Conservation (phyloP, 75 land plant genomes). For the Larix kaempferi region DNA sequence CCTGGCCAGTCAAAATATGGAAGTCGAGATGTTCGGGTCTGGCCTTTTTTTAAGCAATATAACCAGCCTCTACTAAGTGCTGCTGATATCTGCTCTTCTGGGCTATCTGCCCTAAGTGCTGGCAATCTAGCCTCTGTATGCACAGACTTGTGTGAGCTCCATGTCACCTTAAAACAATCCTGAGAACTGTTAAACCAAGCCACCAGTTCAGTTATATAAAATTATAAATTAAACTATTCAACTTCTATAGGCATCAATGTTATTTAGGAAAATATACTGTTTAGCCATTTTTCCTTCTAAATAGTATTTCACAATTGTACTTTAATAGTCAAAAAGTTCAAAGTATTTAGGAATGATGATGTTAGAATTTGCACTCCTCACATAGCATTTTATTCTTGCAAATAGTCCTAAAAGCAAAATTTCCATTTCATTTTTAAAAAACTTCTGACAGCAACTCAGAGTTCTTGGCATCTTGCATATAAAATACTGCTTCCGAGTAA, state of each 20-base stretch:
- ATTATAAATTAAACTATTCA: background rate
- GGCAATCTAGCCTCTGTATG: constrained; percentile 46
- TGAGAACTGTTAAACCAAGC: constrained; percentile 59
- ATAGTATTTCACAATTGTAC: background rate
- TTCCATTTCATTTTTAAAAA: background rate
- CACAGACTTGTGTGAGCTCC: constrained; percentile 90
- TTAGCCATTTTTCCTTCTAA: background rate
- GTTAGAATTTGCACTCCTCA: background rate
- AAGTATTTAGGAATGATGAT: no score
- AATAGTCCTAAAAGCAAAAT: background rate
- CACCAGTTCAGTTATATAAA: background rate
- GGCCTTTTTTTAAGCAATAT: constrained; percentile 85
- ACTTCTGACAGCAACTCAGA: no score
- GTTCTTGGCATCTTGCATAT: no score
- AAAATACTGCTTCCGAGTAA: no score
- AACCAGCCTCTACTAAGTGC: constrained; percentile 65
- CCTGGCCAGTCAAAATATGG: constrained; percentile 98
- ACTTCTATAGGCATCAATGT: background rate
- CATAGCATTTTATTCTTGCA: background rate
- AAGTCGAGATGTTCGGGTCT: constrained; percentile 52
- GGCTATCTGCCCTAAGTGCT: constrained; percentile 13
- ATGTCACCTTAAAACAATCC: constrained; percentile 90
- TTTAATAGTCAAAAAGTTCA: no score
- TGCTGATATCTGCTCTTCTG: constrained; percentile 28
- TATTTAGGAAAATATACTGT: background rate